Percentiles rank a stretch among this genome's conserved stretches.
Conservation (phyloP, 345 rosid species). For the Euphorbia lathyris region DNA sequence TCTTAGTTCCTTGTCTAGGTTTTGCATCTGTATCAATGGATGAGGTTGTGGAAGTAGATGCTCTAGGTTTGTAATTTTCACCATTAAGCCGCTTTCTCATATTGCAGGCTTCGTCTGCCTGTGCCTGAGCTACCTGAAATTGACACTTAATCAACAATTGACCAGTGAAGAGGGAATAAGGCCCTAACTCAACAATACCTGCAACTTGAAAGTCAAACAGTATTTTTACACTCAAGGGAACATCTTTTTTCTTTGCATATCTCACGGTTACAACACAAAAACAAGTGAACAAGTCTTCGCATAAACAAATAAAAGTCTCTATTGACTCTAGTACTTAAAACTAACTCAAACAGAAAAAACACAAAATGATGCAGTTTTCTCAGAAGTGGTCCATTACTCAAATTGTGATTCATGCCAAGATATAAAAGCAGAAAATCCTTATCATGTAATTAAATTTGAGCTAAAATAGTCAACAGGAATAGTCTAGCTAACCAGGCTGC, state of each 20-base stretch:
- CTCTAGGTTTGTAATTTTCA: conserved; percentile 45
- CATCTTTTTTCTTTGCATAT: not conserved
- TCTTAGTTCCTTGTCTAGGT: conserved; percentile 54
- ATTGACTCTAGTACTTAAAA: not conserved
- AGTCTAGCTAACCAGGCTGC: not conserved
- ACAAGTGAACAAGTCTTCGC: not conserved
- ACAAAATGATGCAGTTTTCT: not conserved
- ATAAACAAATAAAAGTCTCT: not conserved
- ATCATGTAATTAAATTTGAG: not conserved
- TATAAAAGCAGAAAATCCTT: not conserved
- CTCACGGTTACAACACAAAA: not conserved
- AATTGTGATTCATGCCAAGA: not conserved
- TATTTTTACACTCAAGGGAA: not conserved
- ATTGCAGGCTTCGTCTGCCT: conserved; percentile 59
- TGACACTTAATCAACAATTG: conserved; percentile 6
- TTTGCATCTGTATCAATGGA: conserved; percentile 32
- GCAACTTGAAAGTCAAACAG: not conserved
- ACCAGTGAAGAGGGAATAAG: not conserved
- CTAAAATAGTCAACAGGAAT: not conserved
- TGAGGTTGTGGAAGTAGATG: conserved; percentile 26
- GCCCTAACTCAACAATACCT: not conserved
- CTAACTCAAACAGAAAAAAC: not conserved
- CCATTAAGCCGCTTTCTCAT: conserved; percentile 63
- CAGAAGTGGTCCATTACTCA: not conserved
- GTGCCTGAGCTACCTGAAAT: conserved; percentile 75